Conservation (phyloP, 495 filamentous ascomycete genomes). For the Parachaetomium inaequale region DNA sequence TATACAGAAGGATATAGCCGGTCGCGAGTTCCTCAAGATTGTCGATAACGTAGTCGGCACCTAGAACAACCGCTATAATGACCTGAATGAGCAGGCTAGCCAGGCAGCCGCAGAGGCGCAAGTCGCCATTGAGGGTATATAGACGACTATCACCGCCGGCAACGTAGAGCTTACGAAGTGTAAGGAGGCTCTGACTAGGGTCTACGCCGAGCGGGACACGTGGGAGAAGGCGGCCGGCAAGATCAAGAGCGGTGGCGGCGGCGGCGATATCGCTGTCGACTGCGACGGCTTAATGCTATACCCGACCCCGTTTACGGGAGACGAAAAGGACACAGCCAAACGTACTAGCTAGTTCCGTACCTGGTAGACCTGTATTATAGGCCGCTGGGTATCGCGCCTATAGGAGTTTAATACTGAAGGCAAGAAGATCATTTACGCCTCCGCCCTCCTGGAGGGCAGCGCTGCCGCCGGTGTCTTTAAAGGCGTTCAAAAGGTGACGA, state of each 20-base stretch:
- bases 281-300: neutral
- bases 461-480: too few species aligned
- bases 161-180: neutral
- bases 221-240: neutral
- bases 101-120: too few species aligned
- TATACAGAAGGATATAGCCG: neutral
- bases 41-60: neutral
- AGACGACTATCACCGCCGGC: too few species aligned
- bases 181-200: neutral
- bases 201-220: neutral
- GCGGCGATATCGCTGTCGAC: neutral
- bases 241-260: neutral
- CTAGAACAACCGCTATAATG: too few species aligned
- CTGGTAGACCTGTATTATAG: neutral
- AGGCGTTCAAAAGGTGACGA: neutral
- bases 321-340: neutral
- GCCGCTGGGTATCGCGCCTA: neutral
- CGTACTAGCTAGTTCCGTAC: neutral
- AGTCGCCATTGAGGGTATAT: too few species aligned
- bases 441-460: too few species aligned
- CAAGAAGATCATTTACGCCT: too few species aligned
- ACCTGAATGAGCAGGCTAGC: too few species aligned
- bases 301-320: neutral
- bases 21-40: neutral
- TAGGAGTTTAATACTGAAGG: too few species aligned